Evolutionary conservation across 441 rosid species (phyloP).

Genomic region (Eruca vesicaria): DNA sequence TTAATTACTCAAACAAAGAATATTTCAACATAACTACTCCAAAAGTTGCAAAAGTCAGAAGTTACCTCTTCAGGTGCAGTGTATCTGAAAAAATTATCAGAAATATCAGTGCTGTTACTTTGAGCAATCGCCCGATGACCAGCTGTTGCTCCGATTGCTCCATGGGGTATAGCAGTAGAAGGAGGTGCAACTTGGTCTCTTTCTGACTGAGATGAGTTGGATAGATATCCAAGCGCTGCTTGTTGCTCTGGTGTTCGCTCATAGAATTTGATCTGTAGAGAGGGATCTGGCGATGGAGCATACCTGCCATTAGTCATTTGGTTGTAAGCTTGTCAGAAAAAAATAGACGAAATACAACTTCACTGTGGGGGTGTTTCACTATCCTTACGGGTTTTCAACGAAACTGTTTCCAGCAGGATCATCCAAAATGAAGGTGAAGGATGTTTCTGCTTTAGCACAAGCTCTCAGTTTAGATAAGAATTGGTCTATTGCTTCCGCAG

Average conservation of each 20-base stretch:
- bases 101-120: conserved; percentile 72
- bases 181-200: conserved; percentile 30
- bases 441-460: conserved; percentile 64
- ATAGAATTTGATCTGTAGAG: conserved; percentile 68
- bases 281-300: conserved; percentile 90
- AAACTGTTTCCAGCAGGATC: conserved; percentile 99
- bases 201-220: conserved; percentile 49
- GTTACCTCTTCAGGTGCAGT: conserved; percentile 89
- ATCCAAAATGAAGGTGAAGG: conserved; percentile 82
- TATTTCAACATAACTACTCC: no score
- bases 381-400: conserved; percentile 90
- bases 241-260: conserved; percentile 94
- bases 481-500: conserved; percentile 86
- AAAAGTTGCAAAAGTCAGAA: no score
- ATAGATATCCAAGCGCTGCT: conserved; percentile 69
- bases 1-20: no score
- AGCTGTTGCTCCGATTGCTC: conserved; percentile 80
- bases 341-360: not conserved
- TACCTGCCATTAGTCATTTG: conserved; percentile 48
- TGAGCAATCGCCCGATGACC: conserved; percentile 94
- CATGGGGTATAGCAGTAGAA: conserved; percentile 59
- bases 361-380: not conserved
- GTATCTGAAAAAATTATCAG: conserved; percentile 78
- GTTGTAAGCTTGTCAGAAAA: conserved; percentile 21
- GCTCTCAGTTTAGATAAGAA: conserved; percentile 81